Evolutionary conservation across 1,139 yeast species (phyloP), one percentile per base, ranked within the genome.

Genomic region (Taphrina sp.): DNA sequence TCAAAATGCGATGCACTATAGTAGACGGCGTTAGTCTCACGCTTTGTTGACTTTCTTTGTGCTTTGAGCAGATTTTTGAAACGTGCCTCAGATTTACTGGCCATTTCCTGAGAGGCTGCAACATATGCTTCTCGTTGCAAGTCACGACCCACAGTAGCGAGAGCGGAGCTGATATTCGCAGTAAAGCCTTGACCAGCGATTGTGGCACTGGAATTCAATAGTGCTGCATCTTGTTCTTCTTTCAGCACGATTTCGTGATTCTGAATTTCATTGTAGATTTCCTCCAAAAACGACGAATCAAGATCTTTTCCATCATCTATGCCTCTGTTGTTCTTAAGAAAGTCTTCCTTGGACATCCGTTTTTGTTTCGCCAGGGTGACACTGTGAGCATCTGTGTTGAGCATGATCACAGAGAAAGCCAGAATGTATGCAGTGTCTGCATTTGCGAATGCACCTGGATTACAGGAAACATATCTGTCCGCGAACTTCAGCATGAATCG

Each of bases 401-500:
- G 76, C 86, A 94, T 76, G 58, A 92, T 85, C 4, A 89, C 89
- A 1, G 98, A 92, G 70, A 90, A 94, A 0, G 96, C 89, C 61
- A 94, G 75, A 22, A 90, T 84, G 67, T 92, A 94, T 0, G 96
- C 96, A 0, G 96, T 83, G 66, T 89, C 97, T 1, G 97, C 96
- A 66, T 88, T 87, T 0, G 95, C 81, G 69, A 92, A 92, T 0
- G 83, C 76, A 5, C 62, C 61, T 3, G 96, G 96, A 66, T 92
- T 94, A 57, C 94, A 96, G 61, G 84, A 81, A 35, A 83, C 83
- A 66, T 84, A 94, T 63, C 95, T 76, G 68, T 89, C 96, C 2
- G 98, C 98, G 74, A 94, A 94, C 66, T 94, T 92, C 66, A 92
- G 78, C 96, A 94, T 88, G 66, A 83, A 88, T 64, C 99, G 77